A percentile compares a stretch with the other conserved stretches of the same genome.
Conservation (phyloP, 768 basidiomycete genomes). For the Tulasnella sp. region DNA sequence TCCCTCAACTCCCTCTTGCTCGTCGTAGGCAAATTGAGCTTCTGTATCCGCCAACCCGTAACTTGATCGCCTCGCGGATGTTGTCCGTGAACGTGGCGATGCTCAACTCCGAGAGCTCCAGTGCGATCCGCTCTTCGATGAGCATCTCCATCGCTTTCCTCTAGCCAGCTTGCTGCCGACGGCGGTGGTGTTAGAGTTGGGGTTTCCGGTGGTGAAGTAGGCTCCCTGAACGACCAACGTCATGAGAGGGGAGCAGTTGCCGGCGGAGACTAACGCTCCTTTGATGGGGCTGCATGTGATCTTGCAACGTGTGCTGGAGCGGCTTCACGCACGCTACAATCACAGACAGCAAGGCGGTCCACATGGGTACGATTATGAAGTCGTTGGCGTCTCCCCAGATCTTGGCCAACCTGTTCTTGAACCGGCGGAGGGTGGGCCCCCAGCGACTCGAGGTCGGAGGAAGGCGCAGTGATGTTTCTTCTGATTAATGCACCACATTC, state of each 20-base stretch:
- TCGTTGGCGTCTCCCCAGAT: constrained; percentile 54
- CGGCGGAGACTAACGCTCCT: constrained; percentile 66
- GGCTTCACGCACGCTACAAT: constrained; percentile 76
- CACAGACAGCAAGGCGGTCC: constrained; percentile 74
- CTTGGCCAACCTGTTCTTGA: constrained; percentile 40
- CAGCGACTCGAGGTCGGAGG: constrained; percentile 2
- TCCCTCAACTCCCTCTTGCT: constrained; percentile 48
- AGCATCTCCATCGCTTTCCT: neutral
- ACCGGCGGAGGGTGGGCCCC: constrained; percentile 35
- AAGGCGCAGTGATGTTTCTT: constrained; percentile 15
- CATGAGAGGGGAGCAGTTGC: constrained; percentile 81
- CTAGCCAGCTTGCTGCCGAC: neutral
- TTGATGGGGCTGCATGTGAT: constrained; percentile 65
- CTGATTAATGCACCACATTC: constrained; percentile 17
- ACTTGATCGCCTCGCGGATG: constrained; percentile 52
- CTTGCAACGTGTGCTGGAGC: constrained; percentile 69
- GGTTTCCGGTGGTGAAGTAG: constrained; percentile 58
- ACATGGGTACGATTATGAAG: constrained; percentile 89
- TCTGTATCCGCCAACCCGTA: constrained; percentile 38
- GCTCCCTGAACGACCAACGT: constrained; percentile 91
- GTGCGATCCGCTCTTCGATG: constrained; percentile 35
- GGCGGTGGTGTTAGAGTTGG: constrained; percentile 43
- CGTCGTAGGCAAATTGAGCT: constrained; percentile 29
- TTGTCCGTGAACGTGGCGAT: constrained; percentile 45
- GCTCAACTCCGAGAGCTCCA: constrained; percentile 35